phyloP scores from a whole-genome alignment of 495 filamentous ascomycete species.

The Trichoderma erinaceum region DNA sequence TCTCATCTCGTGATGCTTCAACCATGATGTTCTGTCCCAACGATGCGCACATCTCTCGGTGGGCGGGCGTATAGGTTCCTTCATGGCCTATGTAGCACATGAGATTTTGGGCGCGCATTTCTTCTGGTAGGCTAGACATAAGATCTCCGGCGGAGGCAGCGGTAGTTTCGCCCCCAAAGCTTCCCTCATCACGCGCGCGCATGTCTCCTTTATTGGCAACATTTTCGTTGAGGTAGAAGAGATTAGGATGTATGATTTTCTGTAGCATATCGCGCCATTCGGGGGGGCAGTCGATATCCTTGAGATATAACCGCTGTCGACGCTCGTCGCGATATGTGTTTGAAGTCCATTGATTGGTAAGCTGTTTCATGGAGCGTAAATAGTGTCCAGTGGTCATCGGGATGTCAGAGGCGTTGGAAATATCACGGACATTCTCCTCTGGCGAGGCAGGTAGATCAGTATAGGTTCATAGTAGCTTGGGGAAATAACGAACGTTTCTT shows the following conservation, averaged over 20 bases:
- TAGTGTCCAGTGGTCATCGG: slow-evolving; percentile 84
- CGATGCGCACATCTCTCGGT: slow-evolving; percentile 96
- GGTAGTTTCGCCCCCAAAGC: slow-evolving; percentile 40
- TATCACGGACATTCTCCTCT: slow-evolving; percentile 67
- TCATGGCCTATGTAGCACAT: slow-evolving; percentile 99
- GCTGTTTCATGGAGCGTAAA: slow-evolving; percentile 68
- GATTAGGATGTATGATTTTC: slow-evolving; percentile 63
- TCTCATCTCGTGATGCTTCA: slow-evolving; percentile 67
- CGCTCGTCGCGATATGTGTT: slow-evolving; percentile 61
- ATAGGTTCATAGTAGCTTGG: not conserved
- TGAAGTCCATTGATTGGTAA: slow-evolving; percentile 67
- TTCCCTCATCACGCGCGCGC: slow-evolving; percentile 37
- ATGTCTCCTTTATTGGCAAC: slow-evolving; percentile 44
- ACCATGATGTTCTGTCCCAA: slow-evolving; percentile 98
- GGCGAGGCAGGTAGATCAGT: slow-evolving; percentile 10
- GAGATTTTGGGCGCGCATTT: slow-evolving; percentile 88
- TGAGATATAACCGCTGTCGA: slow-evolving; percentile 83
- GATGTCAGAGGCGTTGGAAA: slow-evolving; percentile 60
- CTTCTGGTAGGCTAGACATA: slow-evolving; percentile 82
- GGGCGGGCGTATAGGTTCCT: slow-evolving; percentile 92
- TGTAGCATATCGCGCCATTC: slow-evolving; percentile 76
- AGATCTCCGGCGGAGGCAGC: slow-evolving; percentile 65
- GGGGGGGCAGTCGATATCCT: slow-evolving; percentile 87
- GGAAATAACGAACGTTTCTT: slow-evolving; percentile 56
- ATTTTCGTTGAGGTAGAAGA: slow-evolving; percentile 84